Base-by-base conservation (phyloP, 2,329 filamentous ascomycete species). In the Aspergillus hiratsukae region DNA sequence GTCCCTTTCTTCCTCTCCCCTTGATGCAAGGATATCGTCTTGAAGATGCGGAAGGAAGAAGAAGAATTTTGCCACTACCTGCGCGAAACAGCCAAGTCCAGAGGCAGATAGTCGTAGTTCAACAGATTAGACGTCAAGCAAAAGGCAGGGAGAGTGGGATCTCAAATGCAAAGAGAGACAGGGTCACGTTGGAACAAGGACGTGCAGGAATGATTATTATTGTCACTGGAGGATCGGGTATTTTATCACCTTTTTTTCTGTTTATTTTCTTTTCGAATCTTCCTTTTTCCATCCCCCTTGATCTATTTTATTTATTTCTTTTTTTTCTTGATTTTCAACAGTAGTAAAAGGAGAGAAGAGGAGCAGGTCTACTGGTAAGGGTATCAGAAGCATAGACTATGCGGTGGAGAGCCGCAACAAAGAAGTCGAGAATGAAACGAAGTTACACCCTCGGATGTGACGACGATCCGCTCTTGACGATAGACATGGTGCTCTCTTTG, bases 141-240 rank as follows among this genome's bases (percentile, higher is more conserved):
- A 55, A 45, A 51, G 41, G 51, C 50, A 49, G 41, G 51, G 55
- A 27, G 49, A 57, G 60, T 62, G 60, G 60, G 60, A 60, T 62
- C 54, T 53, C 49, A 28, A 56, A 52, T 43, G 49, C 23, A 46
- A 57, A 19, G 11, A 27, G 48, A 50, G 27, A n/a, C 48, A 59
- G 52, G 60, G 59, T 62, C 60, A 59, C 58, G 58, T 62, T 62
- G 60, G 56, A 51, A 54, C 14, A 53, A 57, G 37, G 35, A 37
- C 52, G 35, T 55, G 59, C 41, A 45, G 41, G 41, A 45, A 23
- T n/a, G 21, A 45, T 19, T 21, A 21, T 9, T 19, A 19, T 23
- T 46, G 48, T 52, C 54, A 52, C 58, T 54, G 60, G 61, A 57
- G 51, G 55, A 61, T 61, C 57, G 58, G 60, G 58, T 60, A 60